A percentile compares a stretch with the other conserved stretches of the same genome.
These are phyloP conservation scores for Podila minutissima DNA, from an alignment of 192 early-diverging fungal species.

Conservation along the genomic window DNA sequence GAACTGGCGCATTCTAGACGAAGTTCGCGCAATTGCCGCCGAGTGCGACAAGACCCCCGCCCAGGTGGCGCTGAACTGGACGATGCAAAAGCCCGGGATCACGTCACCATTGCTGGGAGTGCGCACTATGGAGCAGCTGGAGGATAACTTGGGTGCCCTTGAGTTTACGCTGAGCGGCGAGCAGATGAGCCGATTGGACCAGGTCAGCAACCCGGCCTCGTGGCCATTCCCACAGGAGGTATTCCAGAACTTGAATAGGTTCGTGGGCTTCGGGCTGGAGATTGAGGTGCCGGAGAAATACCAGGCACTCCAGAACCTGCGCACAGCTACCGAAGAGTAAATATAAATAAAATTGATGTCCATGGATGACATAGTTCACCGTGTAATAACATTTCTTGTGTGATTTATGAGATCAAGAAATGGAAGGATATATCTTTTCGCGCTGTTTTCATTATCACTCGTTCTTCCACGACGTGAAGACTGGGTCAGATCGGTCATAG, in stretches of 20 bases:
- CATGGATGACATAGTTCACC: too few relatives aligned
- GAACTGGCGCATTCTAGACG: constrained; percentile 57
- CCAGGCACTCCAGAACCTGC: constrained; percentile 14
- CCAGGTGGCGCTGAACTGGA: constrained; percentile 62
- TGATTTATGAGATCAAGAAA: too few relatives aligned
- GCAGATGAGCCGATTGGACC: constrained; percentile 47
- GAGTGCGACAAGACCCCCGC: constrained; percentile 52
- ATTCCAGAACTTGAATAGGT: constrained; percentile 18
- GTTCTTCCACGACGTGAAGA: too few relatives aligned
- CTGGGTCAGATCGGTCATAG: too few relatives aligned
- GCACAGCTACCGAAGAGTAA: constrained; percentile 21
- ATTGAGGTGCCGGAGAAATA: constrained; percentile 30
- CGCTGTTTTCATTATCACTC: too few relatives aligned
- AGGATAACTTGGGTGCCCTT: constrained; percentile 43
- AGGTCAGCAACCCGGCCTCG: constrained; percentile 37
- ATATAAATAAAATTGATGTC: too few relatives aligned
- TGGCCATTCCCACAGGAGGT: constrained; percentile 47
- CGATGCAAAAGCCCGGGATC: constrained; percentile 54
- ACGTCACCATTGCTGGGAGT: constrained; percentile 49
- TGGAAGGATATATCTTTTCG: too few relatives aligned
- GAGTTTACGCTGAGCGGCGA: constrained; percentile 46
- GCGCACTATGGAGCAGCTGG: constrained; percentile 38
- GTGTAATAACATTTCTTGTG: too few relatives aligned
- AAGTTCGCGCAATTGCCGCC: constrained; percentile 51
- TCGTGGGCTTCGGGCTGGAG: constrained; percentile 10